phyloP scores from a whole-genome alignment of 306 rosid genomes.

The Pyrus communis region DNA sequence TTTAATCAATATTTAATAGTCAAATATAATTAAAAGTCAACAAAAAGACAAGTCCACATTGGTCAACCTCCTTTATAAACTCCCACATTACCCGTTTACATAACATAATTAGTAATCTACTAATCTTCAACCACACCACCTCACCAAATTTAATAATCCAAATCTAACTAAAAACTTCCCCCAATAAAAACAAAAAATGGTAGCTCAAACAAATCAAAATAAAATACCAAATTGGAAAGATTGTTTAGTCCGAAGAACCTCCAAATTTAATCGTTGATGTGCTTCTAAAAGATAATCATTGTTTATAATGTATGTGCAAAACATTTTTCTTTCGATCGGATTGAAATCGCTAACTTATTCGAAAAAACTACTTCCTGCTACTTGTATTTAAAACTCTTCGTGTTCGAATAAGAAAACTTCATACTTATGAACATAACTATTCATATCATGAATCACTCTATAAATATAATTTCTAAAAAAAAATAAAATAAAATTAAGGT shows the following conservation, averaged over 20 bases:
- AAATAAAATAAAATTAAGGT: no score
- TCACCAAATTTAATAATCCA: conserved; percentile 25
- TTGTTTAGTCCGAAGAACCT: not conserved
- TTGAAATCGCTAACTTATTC: no score
- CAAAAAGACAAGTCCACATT: conserved; percentile 18
- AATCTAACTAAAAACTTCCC: not conserved
- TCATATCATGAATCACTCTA: no score
- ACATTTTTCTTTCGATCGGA: no score
- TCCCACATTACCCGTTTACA: conserved; percentile 1
- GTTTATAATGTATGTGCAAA: no score
- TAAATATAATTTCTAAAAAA: no score
- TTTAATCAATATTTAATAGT: not conserved
- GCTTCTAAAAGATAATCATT: no score
- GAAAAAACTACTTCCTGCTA: no score
- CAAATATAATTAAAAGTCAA: not conserved
- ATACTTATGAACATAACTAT: no score
- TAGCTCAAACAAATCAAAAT: not conserved
- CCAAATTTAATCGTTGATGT: not conserved
- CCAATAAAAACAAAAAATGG: not conserved
- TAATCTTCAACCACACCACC: conserved; percentile 58
- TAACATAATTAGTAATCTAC: conserved; percentile 25
- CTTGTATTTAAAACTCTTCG: no score
- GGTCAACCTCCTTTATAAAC: conserved; percentile 38
- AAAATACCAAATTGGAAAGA: not conserved
- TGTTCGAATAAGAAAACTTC: no score